Conservation (phyloP, 768 basidiomycete genomes). For the Kwoniella pini region DNA sequence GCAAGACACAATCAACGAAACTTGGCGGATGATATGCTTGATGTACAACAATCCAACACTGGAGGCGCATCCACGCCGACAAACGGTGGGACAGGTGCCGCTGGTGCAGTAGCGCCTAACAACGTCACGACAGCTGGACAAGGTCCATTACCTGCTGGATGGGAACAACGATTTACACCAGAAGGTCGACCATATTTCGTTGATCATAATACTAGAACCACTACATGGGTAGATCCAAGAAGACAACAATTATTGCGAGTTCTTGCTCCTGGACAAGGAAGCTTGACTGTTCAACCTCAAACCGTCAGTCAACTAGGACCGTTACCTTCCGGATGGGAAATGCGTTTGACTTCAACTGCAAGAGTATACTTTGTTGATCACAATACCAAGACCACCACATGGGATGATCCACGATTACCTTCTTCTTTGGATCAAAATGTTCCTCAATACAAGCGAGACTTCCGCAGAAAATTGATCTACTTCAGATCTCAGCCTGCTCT, state of each 20-base stretch:
- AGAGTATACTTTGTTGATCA: conserved; percentile 99
- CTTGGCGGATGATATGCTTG: conserved; percentile 56
- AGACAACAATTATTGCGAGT: conserved; percentile 95
- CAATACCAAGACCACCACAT: conserved; percentile 99
- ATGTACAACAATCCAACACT: conserved; percentile 32
- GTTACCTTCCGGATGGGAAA: conserved; percentile 97
- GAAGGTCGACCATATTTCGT: conserved; percentile 99
- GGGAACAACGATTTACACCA: conserved; percentile 98
- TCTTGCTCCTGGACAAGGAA: conserved; percentile 86
- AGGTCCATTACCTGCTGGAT: conserved; percentile 89
- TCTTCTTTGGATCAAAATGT: conserved; percentile 95
- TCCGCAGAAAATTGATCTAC: conserved; percentile 97
- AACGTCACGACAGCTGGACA: conserved; percentile 68
- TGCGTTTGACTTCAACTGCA: conserved; percentile 97
- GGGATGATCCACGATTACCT: conserved; percentile 97
- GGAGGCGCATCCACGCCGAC: conserved; percentile 40
- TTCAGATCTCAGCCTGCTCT: conserved; percentile 98
- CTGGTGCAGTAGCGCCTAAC: conserved; percentile 40
- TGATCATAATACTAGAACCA: conserved; percentile 98
- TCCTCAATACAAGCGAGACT: conserved; percentile 99
- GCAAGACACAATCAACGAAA: conserved; percentile 55
- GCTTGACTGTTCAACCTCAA: conserved; percentile 84
- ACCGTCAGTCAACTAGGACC: conserved; percentile 96
- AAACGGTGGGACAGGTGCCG: conserved; percentile 32
- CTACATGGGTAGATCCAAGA: conserved; percentile 99